These are phyloP conservation scores for Ustilago sp. DNA, from an alignment of 1,284 basidiomycete genomes.

Conservation along the genomic window DNA sequence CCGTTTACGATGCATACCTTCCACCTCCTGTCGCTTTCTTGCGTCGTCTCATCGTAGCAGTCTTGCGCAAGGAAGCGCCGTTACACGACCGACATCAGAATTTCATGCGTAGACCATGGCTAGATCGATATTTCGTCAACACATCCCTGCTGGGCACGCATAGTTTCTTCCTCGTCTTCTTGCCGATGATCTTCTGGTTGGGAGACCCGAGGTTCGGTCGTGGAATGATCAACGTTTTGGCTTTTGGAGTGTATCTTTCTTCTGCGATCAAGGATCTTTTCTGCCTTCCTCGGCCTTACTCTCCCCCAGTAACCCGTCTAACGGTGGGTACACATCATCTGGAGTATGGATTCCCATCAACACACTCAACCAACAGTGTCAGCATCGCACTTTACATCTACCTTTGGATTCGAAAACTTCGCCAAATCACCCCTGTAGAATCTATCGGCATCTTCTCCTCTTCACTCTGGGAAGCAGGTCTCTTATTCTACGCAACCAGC, in stretches of 20 bases:
- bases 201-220: constrained; percentile 79
- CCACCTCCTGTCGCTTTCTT: constrained; percentile 47
- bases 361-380: constrained; percentile 90
- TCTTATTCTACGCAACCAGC: constrained; percentile 72
- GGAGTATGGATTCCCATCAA: constrained; percentile 91
- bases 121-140: constrained; percentile 91
- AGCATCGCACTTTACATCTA: constrained; percentile 77
- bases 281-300: constrained; percentile 89
- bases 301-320: constrained; percentile 88
- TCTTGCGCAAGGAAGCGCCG: constrained; percentile 41
- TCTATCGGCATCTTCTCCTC: constrained; percentile 29
- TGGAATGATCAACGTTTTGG: constrained; percentile 75
- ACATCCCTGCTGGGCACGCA: constrained; percentile 84
- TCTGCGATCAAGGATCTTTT: constrained; percentile 89
- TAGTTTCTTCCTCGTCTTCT: constrained; percentile 91
- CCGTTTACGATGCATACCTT: constrained; percentile 59
- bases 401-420: constrained; percentile 46
- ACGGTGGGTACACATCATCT: constrained; percentile 71
- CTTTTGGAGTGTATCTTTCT: constrained; percentile 83
- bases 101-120: constrained; percentile 72
- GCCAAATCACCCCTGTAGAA: constrained; percentile 6
- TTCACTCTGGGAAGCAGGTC: constrained; percentile 49
- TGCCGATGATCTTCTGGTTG: constrained; percentile 90
- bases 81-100: constrained; percentile 53
- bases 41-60: constrained; percentile 42